phyloP scores from a whole-genome alignment of 1,139 yeast species.

The Candida tropicalis region DNA sequence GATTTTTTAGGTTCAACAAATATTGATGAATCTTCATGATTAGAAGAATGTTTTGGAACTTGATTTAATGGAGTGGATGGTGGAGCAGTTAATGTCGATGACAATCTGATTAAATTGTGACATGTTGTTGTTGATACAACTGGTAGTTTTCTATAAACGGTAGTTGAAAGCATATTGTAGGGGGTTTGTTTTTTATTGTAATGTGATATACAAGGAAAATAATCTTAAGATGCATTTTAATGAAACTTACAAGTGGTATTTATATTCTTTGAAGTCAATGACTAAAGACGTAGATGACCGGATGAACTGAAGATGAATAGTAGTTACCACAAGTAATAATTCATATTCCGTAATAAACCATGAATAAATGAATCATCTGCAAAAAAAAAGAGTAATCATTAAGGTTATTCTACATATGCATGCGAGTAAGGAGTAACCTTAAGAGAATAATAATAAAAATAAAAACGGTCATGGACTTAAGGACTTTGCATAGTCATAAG shows the following conservation, averaged over 20 bases:
- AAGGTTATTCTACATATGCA: neutral
- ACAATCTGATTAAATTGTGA: conserved; percentile 3
- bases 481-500: too few relatives aligned
- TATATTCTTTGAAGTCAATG: neutral
- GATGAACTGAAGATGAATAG: too few relatives aligned
- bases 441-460: neutral
- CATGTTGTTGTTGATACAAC: neutral
- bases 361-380: neutral
- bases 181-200: too few relatives aligned
- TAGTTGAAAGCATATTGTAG: conserved; percentile 5
- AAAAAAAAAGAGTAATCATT: too few relatives aligned
- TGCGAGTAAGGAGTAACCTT: neutral
- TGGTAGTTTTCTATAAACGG: conserved; percentile 1
- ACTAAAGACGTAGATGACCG: too few relatives aligned
- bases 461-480: conserved; percentile 2
- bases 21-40: neutral
- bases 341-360: conserved; percentile 1
- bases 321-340: too few relatives aligned
- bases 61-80: neutral
- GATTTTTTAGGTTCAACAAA: neutral
- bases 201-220: too few relatives aligned
- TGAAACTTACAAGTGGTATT: neutral
- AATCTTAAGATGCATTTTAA: too few relatives aligned
- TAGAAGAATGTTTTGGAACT: neutral
- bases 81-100: conserved; percentile 5